Evolutionary conservation across 2,329 filamentous ascomycete genomes (phyloP).

Genomic region (Colletotrichum tofieldiae): DNA sequence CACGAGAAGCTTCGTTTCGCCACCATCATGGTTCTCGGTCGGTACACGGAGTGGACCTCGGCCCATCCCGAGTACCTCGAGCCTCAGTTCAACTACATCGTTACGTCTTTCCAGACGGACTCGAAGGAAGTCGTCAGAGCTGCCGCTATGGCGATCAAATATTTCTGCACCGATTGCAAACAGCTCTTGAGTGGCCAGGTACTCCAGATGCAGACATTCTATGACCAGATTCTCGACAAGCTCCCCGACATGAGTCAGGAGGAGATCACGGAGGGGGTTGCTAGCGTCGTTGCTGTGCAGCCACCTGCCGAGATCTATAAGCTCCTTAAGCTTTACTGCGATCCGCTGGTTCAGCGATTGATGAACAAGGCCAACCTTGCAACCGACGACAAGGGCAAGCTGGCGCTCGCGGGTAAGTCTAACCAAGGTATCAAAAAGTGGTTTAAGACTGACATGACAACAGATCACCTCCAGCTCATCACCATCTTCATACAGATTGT

Average conservation of each 20-base stretch:
- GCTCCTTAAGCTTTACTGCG: conserved; percentile 92
- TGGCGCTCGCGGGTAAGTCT: conserved; percentile 83
- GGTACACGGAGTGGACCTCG: conserved; percentile 98
- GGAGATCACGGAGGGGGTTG: conserved; percentile 96
- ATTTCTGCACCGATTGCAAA: conserved; percentile 96
- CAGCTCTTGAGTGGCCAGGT: conserved; percentile 88
- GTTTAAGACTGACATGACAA: conserved; percentile 43
- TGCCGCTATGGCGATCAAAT: conserved; percentile 94
- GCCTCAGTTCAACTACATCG: conserved; percentile 95
- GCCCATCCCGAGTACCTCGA: conserved; percentile 94
- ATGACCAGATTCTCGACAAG: conserved; percentile 89
- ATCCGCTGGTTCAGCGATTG: conserved; percentile 88
- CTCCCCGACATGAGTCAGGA: conserved; percentile 91
- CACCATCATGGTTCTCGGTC: conserved; percentile 95
- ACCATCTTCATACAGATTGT: conserved; percentile 89
- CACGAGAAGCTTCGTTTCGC: conserved; percentile 99
- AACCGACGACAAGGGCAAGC: conserved; percentile 84
- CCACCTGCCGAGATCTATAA: conserved; percentile 85
- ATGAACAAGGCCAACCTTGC: conserved; percentile 91
- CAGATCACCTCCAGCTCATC: conserved; percentile 91
- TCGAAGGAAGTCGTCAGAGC: conserved; percentile 94
- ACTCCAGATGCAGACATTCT: conserved; percentile 90
- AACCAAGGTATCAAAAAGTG: not conserved
- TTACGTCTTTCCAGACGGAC: conserved; percentile 89
- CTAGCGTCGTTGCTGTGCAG: conserved; percentile 90